Evolutionary conservation across 2,329 filamentous ascomycete species (phyloP), one percentile per base, ranked within the genome.

Genomic region (Hypocrella siamensis): DNA sequence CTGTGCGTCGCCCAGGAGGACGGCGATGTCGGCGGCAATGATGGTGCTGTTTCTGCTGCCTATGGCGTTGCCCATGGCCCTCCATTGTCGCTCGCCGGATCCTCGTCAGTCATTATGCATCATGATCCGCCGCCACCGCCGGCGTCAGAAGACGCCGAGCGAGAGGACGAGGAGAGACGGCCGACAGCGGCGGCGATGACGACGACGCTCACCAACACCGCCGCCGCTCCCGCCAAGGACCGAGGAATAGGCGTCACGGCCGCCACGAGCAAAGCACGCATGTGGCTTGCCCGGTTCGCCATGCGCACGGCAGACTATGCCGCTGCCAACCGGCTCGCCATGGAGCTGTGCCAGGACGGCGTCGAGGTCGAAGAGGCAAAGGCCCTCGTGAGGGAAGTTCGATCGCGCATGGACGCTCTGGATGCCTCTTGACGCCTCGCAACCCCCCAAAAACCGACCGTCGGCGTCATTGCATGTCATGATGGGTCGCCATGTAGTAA

Each of bases 331-430:
- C 73, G 83, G 39, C 60, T 96, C 26, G 86, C 85, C 1, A 84
- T 78, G 38, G 90, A 98, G 56, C 61, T 98, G 28, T 94, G 86
- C 51, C 84, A 94, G 54, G 90, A 98, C 54, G 90, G 90, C 1
- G 77, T 92, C 17, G 90, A 96, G 54, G 84, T 96, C 3, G 90
- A 98, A 51, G 90, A 98, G 54, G 90, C 90, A 18, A 96, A 96
- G 58, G 84, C 85, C 4, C 60, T 96, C 43, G 80, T 93, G 38
- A 70, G 84, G 38, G 88, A 96, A 53, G 77, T 93, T 10, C 69
- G 86, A 42, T 79, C 79, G 4, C 70, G 81, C 41, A 67, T 85
- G 54, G 79, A 83, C 31, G 56, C 52, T n/a, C 47, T 49, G 8
- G 55, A 24, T 12, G 21, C 21, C 12, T 3, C 21, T 24, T 24